Evolutionary conservation across 129 eudicot species (phyloP).

Genomic region (Saussurea involucrata): DNA sequence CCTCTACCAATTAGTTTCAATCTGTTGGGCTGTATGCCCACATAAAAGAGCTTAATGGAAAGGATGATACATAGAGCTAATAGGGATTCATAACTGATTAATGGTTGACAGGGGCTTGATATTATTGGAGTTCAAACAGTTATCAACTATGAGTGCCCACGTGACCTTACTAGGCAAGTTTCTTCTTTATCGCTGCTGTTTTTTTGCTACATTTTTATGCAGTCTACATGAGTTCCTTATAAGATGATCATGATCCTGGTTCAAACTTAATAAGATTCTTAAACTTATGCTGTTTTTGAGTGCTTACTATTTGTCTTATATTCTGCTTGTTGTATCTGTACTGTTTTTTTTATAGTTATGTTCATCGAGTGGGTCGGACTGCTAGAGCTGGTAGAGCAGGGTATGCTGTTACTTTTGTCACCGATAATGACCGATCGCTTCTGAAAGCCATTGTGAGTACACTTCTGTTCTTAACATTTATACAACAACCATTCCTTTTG

Average conservation of each 20-base stretch:
- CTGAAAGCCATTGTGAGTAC: slow-evolving; percentile 79
- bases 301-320: neutral
- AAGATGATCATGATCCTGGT: neutral
- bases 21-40: neutral
- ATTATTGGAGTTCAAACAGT: slow-evolving; percentile 88
- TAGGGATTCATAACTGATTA: neutral
- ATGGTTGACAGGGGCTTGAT: slow-evolving; percentile 71
- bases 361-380: slow-evolving; percentile 98
- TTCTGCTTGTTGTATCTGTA: neutral
- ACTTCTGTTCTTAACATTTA: neutral
- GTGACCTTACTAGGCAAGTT: slow-evolving; percentile 71
- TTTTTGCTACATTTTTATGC: neutral
- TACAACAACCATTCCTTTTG: neutral
- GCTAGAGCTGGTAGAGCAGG: slow-evolving; percentile 98
- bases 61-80: neutral
- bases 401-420: slow-evolving; percentile 91
- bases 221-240: neutral
- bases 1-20: neutral
- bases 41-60: neutral
- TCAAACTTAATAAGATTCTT: neutral
- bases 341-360: slow-evolving; percentile 49
- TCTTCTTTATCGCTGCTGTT: neutral
- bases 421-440: slow-evolving; percentile 89
- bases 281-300: neutral
- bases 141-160: slow-evolving; percentile 89